A percentile compares a stretch with the other conserved stretches of the same genome.
Conservation (phyloP, 1,284 basidiomycete genomes). For the Sporisorium scitamineum region DNA sequence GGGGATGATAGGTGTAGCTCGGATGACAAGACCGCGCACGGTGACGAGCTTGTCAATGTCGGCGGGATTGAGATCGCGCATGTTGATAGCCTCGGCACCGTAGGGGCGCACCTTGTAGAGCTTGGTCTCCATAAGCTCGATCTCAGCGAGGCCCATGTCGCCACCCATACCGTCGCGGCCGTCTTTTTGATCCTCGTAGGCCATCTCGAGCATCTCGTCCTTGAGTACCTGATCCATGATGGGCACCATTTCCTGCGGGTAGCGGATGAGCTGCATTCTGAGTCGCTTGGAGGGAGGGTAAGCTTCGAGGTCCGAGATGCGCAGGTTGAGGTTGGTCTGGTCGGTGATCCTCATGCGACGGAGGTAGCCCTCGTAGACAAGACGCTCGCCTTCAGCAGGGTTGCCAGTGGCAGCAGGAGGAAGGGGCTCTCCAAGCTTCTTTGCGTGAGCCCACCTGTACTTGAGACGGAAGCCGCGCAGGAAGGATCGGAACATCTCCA, state of each 20-base stretch:
- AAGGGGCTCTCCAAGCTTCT: conserved; percentile 74
- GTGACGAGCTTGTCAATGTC: conserved; percentile 79
- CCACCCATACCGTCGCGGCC: conserved; percentile 78
- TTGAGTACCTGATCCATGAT: conserved; percentile 96
- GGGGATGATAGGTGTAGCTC: conserved; percentile 95
- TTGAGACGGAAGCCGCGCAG: conserved; percentile 92
- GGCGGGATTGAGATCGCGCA: conserved; percentile 67
- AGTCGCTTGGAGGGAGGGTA: conserved; percentile 88
- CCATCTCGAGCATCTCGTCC: conserved; percentile 73
- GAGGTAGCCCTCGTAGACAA: conserved; percentile 84
- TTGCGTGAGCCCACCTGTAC: conserved; percentile 83
- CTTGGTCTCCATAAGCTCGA: conserved; percentile 70
- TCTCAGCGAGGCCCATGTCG: conserved; percentile 73
- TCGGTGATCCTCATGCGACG: conserved; percentile 85
- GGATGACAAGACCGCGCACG: conserved; percentile 96
- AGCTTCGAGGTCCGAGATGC: conserved; percentile 86
- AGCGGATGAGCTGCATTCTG: conserved; percentile 77
- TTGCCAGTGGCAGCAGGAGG: conserved; percentile 39
- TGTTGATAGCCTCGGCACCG: conserved; percentile 76
- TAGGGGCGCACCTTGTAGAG: conserved; percentile 94
- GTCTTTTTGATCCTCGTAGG: conserved; percentile 78
- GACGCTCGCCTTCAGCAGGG: conserved; percentile 63
- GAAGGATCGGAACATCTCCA: conserved; percentile 90
- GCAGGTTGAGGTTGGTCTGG: conserved; percentile 91
- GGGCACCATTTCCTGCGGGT: conserved; percentile 95